phyloP scores from a whole-genome alignment of 768 basidiomycete species.

The Rhizopogon rudus region DNA sequence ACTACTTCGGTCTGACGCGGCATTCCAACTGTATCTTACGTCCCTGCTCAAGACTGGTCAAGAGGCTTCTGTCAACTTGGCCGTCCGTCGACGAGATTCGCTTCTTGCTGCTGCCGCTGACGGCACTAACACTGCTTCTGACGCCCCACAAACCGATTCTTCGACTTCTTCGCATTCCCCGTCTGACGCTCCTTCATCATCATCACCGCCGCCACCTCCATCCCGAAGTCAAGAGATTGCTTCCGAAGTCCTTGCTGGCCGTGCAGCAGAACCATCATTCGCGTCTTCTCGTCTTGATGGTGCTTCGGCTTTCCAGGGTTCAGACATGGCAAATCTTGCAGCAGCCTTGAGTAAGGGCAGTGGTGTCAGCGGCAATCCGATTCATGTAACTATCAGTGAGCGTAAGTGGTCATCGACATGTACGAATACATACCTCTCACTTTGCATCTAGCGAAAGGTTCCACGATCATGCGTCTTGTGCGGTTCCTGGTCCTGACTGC shows the following conservation, averaged over 20 bases:
- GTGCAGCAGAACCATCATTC: constrained; percentile 9
- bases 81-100: constrained; percentile 66
- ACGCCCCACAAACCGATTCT: constrained; percentile 6
- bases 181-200: constrained; percentile 10
- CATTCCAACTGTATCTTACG: constrained; percentile 73
- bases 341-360: constrained; percentile 38
- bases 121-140: constrained; percentile 10
- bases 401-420: constrained; percentile 40
- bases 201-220: constrained; percentile 16
- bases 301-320: constrained; percentile 1
- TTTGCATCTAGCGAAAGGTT: constrained; percentile 52
- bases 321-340: constrained; percentile 38
- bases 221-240: constrained; percentile 41
- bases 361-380: constrained; percentile 51
- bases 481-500: constrained; percentile 54
- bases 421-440: constrained; percentile 1
- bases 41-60: constrained; percentile 59
- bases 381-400: constrained; percentile 80
- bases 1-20: constrained; percentile 61
- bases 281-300: neutral
- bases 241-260: constrained; percentile 32
- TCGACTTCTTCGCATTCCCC: constrained; percentile 3
- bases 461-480: constrained; percentile 58
- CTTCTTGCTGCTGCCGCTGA: constrained; percentile 41
- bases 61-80: constrained; percentile 51